A percentile compares a stretch with the other conserved stretches of the same genome.
Evolutionary conservation across 164 flowering plant genomes (phyloP).

Genomic region (Kingdonia uniflora): DNA sequence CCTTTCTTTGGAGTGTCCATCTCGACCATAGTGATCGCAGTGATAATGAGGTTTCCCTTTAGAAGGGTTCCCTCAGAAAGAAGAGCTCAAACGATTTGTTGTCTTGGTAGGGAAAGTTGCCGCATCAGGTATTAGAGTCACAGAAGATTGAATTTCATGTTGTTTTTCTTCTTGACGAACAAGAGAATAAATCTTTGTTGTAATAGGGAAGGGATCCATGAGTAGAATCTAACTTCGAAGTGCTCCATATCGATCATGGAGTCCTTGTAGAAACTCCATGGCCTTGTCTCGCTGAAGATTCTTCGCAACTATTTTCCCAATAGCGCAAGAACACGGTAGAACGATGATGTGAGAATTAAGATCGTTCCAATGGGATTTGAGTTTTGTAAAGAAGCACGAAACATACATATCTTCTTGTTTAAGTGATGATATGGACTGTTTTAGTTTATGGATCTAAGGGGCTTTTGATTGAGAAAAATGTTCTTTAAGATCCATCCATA

Average conservation of each 20-base stretch:
- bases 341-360: background rate
- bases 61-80: too few relatives aligned
- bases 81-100: background rate
- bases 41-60: background rate
- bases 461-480: background rate
- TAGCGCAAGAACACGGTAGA: background rate
- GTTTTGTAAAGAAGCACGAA: too few relatives aligned
- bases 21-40: background rate
- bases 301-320: background rate
- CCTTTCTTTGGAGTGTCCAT: background rate
- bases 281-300: background rate
- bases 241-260: slow-evolving; percentile 17
- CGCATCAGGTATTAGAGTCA: background rate
- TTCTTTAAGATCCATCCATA: background rate
- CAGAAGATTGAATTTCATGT: background rate
- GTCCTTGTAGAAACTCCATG: background rate
- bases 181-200: background rate
- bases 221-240: slow-evolving; percentile 2
- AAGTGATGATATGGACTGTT: background rate
- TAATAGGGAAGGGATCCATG: background rate
- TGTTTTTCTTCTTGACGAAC: background rate
- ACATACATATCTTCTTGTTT: background rate
- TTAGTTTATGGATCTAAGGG: background rate
- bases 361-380: background rate
- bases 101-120: background rate